These are phyloP conservation scores for Teunomyces tritomae DNA, from an alignment of 805 yeast species.

Conservation along the genomic window DNA sequence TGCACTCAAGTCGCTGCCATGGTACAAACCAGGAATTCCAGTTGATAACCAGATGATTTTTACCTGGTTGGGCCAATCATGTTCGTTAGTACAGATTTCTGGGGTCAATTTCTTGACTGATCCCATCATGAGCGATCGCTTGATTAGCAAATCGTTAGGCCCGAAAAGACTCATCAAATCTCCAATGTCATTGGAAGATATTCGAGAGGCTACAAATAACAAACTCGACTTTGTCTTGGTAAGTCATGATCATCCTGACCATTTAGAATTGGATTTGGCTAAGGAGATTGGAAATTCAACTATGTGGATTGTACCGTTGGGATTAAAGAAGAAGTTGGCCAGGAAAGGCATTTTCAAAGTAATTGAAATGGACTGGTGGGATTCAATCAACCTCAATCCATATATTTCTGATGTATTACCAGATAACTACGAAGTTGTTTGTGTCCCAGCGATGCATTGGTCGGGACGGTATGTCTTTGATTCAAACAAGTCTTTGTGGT, in stretches of 20 bases:
- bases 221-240: constrained; percentile 71
- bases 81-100: constrained; percentile 69
- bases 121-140: constrained; percentile 69
- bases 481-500: constrained; percentile 82
- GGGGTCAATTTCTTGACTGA: constrained; percentile 80
- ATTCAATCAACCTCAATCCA: constrained; percentile 37
- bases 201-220: constrained; percentile 48
- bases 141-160: constrained; percentile 64
- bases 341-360: constrained; percentile 58
- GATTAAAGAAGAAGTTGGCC: constrained; percentile 60
- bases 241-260: constrained; percentile 96
- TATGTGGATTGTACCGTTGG: constrained; percentile 86
- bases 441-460: constrained; percentile 98
- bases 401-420: constrained; percentile 35
- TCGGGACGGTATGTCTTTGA: constrained; percentile 83
- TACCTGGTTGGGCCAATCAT: constrained; percentile 95
- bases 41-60: constrained; percentile 52
- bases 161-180: constrained; percentile 82
- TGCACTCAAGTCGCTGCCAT: constrained; percentile 1
- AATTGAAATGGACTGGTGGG: constrained; percentile 94
- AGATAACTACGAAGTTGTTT: constrained; percentile 71
- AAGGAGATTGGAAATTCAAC: constrained; percentile 50
- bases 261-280: constrained; percentile 67
- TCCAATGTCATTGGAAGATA: constrained; percentile 62
- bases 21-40: constrained; percentile 21